Conservation (phyloP, 164 flowering plant species). For the Annona squamosa region DNA sequence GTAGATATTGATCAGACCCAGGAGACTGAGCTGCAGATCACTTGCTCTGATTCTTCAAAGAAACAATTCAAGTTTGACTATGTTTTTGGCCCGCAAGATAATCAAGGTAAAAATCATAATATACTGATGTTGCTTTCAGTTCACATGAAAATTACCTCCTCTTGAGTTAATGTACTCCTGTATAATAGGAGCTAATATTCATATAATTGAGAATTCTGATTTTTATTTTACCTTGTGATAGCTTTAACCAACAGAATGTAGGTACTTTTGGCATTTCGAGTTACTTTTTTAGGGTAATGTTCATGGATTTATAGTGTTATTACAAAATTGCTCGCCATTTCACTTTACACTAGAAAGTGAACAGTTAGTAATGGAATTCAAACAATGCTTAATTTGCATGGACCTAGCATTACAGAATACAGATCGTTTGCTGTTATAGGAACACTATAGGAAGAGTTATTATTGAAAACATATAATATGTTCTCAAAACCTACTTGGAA, state of each 20-base stretch:
- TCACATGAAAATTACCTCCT: no score
- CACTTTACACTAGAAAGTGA: no score
- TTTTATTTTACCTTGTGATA: background rate
- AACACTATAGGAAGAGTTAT: no score
- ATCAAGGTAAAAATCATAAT: slow-evolving; percentile 48
- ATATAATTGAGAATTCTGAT: no score
- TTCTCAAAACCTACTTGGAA: background rate
- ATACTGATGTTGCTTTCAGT: background rate
- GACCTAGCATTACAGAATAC: background rate
- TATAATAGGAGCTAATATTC: background rate
- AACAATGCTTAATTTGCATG: background rate
- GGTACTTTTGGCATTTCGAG: background rate
- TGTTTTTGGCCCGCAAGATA: slow-evolving; percentile 63
- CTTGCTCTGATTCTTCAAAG: slow-evolving; percentile 54
- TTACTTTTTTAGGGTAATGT: background rate
- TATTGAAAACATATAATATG: no score
- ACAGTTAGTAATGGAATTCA: background rate
- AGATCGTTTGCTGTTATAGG: no score
- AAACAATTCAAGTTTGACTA: slow-evolving; percentile 79
- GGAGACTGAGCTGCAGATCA: slow-evolving; percentile 60
- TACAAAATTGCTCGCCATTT: background rate
- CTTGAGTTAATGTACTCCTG: background rate
- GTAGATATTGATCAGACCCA: slow-evolving; percentile 57
- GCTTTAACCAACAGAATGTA: background rate
- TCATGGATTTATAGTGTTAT: background rate